Base-by-base conservation (phyloP, 208 protist genomes). In the Acanthamoeba sp. region DNA sequence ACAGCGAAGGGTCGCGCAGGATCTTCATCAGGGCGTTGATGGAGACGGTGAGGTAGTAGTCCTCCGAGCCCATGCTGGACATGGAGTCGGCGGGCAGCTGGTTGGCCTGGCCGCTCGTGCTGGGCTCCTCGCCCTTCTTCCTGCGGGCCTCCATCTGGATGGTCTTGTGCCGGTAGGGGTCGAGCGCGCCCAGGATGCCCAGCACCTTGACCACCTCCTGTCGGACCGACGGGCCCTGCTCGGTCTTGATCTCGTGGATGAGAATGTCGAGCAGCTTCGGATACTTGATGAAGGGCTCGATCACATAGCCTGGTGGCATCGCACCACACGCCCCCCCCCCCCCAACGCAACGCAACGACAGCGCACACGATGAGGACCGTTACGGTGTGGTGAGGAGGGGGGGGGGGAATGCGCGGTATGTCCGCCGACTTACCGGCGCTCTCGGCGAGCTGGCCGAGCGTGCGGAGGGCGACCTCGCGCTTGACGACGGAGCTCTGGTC, bases 161-260 rank as follows among this genome's bases (percentile, higher is more conserved):
- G 18, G 50, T 62, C n/a, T 96, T 97, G 73, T 98, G 95, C 62
- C 94, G 95, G 91, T 97, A 98, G 27, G 98, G 98, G 94, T 99
- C 98, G 14, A 99, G 90, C 10, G 98, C 98, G 48, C 98, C 98
- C 0, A 99, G 36, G 45, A 98, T 98, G 93, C 98, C 98, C 4
- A 99, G 59, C 12, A 98, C 97, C 84, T 98, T 97, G 2, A 99
- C 95, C 18, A 97, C 91, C 87, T 99, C 98, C 36, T 62, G 80
- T 32, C 98, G 94, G 4, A 98, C 97, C 12, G 80, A 64, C 20
- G 64, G 27, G 27, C n/a, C 85, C 66, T 95, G 76, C 89, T 98
- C 98, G 12, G 96, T 95, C 64, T 98, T 96, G 14, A 99, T 93
- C 6, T 94, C 82, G 45, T 94, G 66, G 0, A 99, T 66, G 3